Base-by-base conservation (phyloP, 352 stramenopile species). In the Globisporangium emineosum region DNA sequence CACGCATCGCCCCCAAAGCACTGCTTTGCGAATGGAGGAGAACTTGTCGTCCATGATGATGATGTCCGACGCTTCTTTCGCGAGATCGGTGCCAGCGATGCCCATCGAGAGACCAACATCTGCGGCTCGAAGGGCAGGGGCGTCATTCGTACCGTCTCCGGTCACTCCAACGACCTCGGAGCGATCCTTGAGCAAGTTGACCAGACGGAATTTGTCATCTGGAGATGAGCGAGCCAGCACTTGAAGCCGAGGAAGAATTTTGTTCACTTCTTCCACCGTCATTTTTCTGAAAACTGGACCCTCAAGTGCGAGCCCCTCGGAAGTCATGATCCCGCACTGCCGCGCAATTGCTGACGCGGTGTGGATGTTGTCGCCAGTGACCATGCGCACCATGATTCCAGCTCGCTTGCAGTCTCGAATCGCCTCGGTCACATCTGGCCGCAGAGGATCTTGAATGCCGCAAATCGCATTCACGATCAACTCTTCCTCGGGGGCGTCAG, bases 381-480 rank as follows among this genome's bases (percentile, higher is more conserved):
- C 96, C 97, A 99, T 99, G 37, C 97, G 93, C 45, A 99, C 97
- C 74, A 98, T 98, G 69, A 99, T 99, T 29, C 98, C 98, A 7
- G 97, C 97, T 17, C 81, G 77, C 70, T 98, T 94, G 75, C 97
- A 99, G 50, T 90, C 89, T 17, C 79, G 75, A 29, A 99, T 97
- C 12, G 97, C 87, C 49, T 98, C 86, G 25, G 90, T 88, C 30
- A 99, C 97, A 69, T 99, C 96, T 0, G 81, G 78, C 19, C 96
- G 91, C 45, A 98, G 81, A 5, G 97, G 97, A 71, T 99, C 97
- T 67, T 98, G 88, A 64, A 99, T 98, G 62, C 96, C 97, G 45
- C 98, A 96, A 62, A 99, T 91, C 43, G 89, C 93, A 35, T 79
- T 85, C 35, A 95, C 76, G 17, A 96, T 63, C 53, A 96, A 75